A percentile compares a stretch with the other conserved stretches of the same genome.
phyloP scores from a whole-genome alignment of 495 filamentous ascomycete species.

The Acidiella bohemica region DNA sequence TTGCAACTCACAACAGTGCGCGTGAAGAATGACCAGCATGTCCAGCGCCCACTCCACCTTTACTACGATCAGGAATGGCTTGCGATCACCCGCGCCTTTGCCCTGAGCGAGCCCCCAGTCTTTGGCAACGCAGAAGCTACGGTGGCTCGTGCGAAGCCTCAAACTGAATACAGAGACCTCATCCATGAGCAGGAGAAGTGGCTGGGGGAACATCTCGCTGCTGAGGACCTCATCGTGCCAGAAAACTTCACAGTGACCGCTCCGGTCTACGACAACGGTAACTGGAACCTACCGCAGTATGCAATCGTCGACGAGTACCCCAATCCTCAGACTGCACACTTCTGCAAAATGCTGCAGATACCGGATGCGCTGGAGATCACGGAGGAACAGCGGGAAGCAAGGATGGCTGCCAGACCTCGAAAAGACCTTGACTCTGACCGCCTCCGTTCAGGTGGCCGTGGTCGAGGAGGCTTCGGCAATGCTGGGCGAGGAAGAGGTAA shows the following conservation, averaged over 20 bases:
- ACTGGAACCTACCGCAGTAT: conserved; percentile 17
- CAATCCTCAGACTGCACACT: conserved; percentile 65
- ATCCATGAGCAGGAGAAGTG: conserved; percentile 56
- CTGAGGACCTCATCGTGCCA: conserved; percentile 44
- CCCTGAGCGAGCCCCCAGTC: conserved; percentile 35
- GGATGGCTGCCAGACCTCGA: conserved; percentile 5
- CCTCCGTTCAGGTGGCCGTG: conserved; percentile 1
- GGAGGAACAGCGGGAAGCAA: conserved; percentile 34
- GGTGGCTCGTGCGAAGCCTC: conserved; percentile 43
- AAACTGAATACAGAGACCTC: conserved; percentile 52
- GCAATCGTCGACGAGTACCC: conserved; percentile 46
- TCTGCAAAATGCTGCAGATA: conserved; percentile 66
- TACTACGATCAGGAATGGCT: conserved; percentile 92
- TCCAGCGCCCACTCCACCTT: conserved; percentile 34
- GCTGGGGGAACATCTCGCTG: conserved; percentile 55
- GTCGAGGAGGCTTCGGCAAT: conserved; percentile 8
- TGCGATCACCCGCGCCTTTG: conserved; percentile 74
- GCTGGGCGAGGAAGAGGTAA: conserved; percentile 9
- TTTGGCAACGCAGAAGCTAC: conserved; percentile 42
- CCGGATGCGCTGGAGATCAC: conserved; percentile 59
- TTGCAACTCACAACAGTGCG: conserved; percentile 61
- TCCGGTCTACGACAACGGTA: conserved; percentile 44
- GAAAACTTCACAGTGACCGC: conserved; percentile 66
- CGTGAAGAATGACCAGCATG: conserved; percentile 14
- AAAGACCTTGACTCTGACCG: conserved; percentile 9